Evolutionary conservation across 176 grass and related monocot species (phyloP), one percentile per base, ranked within the genome.

Genomic region (Otatea glauca): DNA sequence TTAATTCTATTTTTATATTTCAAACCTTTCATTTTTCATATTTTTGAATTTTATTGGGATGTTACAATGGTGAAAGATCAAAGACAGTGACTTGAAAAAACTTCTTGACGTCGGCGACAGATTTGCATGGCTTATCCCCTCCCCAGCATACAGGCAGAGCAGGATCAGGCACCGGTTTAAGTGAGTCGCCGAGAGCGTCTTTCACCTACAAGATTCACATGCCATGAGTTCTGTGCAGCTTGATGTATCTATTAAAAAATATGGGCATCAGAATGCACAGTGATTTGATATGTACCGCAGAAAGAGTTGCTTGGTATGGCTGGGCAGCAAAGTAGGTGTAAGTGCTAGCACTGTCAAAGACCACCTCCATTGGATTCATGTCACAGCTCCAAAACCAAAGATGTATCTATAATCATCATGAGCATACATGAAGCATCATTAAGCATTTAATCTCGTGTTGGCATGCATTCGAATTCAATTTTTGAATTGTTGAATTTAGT

Each of bases 291-390:
- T 54, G 70, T 93, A 95, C 95, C 75, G 84, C 88, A 24, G 88
- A 69, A 50, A 93, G 65, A 73, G 91, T 81, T 74, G 89, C 91
- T 80, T 88, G 53, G 76, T 92, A 94, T 59, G 89, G 84, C 25
- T 88, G 85, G 24, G 73, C 48, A 27, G 80, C 44, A 59, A 92
- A 94, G 76, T 94, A 94, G 25, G 91, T 94, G 35, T 90, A 97
- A 27, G 95, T 91, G 87, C 85, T 92, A 38, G 92, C 95, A 71
- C 88, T 97, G 76, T 97, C 95, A 71, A 93, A 86, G 10, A 97
- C 91, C 20, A 93, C 80, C 56, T 80, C 82, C 87, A 90, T 89
- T 44, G 89, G 87, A 80, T 70, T n/a, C n/a, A n/a, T n/a, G n/a
- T n/a, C n/a, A n/a, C n/a, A n/a, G n/a, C n/a, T n/a, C n/a, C n/a